Evolutionary conservation across 2,329 filamentous ascomycete genomes (phyloP).

Genomic region (Colletotrichum camelliae): DNA sequence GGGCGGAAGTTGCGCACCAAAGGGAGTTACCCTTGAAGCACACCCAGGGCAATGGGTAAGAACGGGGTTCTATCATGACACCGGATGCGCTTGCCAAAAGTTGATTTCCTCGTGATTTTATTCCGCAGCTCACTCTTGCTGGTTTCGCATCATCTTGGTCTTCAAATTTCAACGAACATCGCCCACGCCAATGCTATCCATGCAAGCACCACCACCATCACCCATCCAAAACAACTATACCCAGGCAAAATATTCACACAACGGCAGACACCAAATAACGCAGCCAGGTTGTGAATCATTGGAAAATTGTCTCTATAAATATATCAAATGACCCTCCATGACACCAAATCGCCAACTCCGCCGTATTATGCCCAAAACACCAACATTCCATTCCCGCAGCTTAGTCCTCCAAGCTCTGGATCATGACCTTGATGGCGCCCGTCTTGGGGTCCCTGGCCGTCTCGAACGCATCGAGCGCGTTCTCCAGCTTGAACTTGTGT

Average conservation of each 20-base stretch:
- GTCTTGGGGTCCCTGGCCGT: conserved; percentile 87
- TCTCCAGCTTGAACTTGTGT: conserved; percentile 84
- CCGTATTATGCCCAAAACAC: conserved; percentile 18
- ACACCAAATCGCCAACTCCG: conserved; percentile 22
- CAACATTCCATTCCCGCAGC: background rate
- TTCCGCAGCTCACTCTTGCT: background rate
- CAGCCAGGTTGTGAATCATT: background rate
- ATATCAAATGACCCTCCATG: conserved; percentile 7
- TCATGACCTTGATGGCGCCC: conserved; percentile 97
- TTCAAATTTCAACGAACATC: background rate
- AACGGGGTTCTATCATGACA: background rate
- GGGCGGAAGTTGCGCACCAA: background rate
- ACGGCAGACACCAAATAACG: background rate
- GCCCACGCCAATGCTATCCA: background rate
- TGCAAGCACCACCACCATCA: background rate
- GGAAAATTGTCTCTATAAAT: conserved; percentile 5
- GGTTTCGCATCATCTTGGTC: background rate
- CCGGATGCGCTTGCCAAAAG: background rate
- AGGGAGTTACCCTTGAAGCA: background rate
- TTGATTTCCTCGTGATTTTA: background rate
- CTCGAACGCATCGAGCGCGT: conserved; percentile 88
- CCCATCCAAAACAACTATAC: background rate
- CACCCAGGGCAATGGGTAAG: background rate
- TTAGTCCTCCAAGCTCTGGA: conserved; percentile 70
- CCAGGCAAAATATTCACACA: background rate